Conservation (phyloP, 768 basidiomycete genomes). For the Mycena vulgaris region DNA sequence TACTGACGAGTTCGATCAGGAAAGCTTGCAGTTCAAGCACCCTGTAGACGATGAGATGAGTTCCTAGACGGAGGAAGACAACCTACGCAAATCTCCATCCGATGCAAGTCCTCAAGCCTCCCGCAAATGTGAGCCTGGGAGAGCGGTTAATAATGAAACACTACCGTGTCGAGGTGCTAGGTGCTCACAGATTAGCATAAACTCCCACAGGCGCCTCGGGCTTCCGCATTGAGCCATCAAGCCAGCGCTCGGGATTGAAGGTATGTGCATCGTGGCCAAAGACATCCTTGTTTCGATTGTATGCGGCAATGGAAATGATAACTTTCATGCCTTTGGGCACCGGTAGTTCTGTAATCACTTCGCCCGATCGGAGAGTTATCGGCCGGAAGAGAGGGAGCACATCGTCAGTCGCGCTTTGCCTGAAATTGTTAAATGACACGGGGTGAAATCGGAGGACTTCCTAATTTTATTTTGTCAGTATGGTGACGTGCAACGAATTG, state of each 20-base stretch:
- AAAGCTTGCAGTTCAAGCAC: constrained; percentile 72
- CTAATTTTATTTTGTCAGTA: constrained; percentile 34
- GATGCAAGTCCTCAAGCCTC: constrained; percentile 45
- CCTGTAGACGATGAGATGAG: constrained; percentile 34
- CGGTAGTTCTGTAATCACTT: constrained; percentile 58
- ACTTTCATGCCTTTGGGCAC: constrained; percentile 68
- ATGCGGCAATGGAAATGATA: constrained; percentile 64
- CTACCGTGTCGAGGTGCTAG: background rate
- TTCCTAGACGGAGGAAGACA: background rate
- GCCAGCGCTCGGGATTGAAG: constrained; percentile 61
- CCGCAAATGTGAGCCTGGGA: constrained; percentile 44
- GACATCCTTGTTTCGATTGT: constrained; percentile 55
- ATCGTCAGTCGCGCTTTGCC: constrained; percentile 66
- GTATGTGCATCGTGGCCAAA: constrained; percentile 59
- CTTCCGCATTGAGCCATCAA: constrained; percentile 43
- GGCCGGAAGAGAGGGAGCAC: constrained; percentile 58
- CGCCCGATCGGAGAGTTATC: constrained; percentile 35
- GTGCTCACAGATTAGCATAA: constrained; percentile 52
- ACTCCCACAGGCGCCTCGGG: constrained; percentile 49
- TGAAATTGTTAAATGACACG: constrained; percentile 40
- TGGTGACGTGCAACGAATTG: background rate
- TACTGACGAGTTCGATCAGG: constrained; percentile 67
- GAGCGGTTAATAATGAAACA: background rate
- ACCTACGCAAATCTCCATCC: constrained; percentile 50
- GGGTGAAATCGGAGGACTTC: constrained; percentile 52